Conservation (phyloP, 495 filamentous ascomycete species). For the Hypoxylon lenormandii region DNA sequence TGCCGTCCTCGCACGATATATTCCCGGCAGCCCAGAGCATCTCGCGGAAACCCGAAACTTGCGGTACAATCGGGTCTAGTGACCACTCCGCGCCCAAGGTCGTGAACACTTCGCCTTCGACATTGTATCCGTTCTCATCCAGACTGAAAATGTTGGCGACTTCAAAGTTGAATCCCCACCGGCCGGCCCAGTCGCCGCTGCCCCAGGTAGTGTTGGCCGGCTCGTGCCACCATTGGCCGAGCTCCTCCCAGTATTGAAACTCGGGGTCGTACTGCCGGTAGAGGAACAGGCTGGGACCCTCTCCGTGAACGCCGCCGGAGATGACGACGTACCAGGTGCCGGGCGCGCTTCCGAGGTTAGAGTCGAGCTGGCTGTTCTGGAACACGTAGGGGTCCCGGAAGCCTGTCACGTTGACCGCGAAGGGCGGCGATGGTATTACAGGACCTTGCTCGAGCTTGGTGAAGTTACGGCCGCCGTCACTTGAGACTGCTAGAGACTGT, state of each 20-base stretch:
- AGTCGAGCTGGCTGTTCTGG: conserved; percentile 44
- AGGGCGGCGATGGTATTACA: conserved; percentile 46
- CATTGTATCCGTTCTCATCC: conserved; percentile 37
- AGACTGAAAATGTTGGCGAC: conserved; percentile 37
- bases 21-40: conserved; percentile 44
- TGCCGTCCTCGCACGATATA: conserved; percentile 20
- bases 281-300: conserved; percentile 49
- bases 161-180: conserved; percentile 46
- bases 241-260: conserved; percentile 51
- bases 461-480: conserved; percentile 49
- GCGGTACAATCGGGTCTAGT: conserved; percentile 37
- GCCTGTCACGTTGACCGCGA: conserved; percentile 45
- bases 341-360: conserved; percentile 31
- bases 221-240: conserved; percentile 49
- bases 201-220: conserved; percentile 45
- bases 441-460: conserved; percentile 51
- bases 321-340: conserved; percentile 51
- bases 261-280: conserved; percentile 49
- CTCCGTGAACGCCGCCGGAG: conserved; percentile 47
- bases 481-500: conserved; percentile 52
- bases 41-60: conserved; percentile 43
- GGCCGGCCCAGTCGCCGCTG: conserved; percentile 40
- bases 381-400: conserved; percentile 54
- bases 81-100: conserved; percentile 45
- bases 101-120: conserved; percentile 41